A percentile compares a stretch with the other conserved stretches of the same genome.
phyloP scores from a whole-genome alignment of 768 basidiomycete species.

The Panellus pusillus region DNA sequence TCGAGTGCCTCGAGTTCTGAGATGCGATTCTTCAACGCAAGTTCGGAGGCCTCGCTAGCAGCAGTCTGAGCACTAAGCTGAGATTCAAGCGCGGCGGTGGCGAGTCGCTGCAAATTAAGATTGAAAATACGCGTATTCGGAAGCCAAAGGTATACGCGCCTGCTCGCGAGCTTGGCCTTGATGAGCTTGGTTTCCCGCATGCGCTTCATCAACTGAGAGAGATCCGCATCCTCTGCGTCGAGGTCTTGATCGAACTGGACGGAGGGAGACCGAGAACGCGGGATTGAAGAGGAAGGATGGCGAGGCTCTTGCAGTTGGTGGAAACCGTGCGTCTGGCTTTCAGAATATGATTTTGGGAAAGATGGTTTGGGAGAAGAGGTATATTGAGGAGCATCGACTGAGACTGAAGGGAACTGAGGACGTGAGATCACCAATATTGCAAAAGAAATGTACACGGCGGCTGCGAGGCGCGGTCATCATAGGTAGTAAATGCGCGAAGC shows the following conservation, averaged over 20 bases:
- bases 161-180: constrained; percentile 26
- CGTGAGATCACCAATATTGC: neutral
- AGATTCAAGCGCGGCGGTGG: constrained; percentile 22
- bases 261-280: constrained; percentile 12
- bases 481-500: constrained; percentile 18
- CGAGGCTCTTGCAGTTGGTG: constrained; percentile 5
- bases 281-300: neutral
- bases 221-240: constrained; percentile 23
- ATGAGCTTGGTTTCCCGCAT: constrained; percentile 24
- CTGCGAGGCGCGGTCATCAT: constrained; percentile 6
- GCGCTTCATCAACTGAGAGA: constrained; percentile 24
- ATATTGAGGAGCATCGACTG: constrained; percentile 15
- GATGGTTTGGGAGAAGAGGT: constrained; percentile 14
- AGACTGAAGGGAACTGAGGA: neutral
- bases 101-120: constrained; percentile 10
- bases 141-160: constrained; percentile 14
- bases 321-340: neutral
- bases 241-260: constrained; percentile 10
- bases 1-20: constrained; percentile 21
- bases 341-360: neutral
- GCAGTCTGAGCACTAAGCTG: constrained; percentile 18
- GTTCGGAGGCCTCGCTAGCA: constrained; percentile 13
- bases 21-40: constrained; percentile 16
- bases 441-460: constrained; percentile 5
- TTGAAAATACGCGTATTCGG: constrained; percentile 11